Evolutionary conservation across 1,284 basidiomycete genomes (phyloP).

Genomic region (Athelia psychrophila): DNA sequence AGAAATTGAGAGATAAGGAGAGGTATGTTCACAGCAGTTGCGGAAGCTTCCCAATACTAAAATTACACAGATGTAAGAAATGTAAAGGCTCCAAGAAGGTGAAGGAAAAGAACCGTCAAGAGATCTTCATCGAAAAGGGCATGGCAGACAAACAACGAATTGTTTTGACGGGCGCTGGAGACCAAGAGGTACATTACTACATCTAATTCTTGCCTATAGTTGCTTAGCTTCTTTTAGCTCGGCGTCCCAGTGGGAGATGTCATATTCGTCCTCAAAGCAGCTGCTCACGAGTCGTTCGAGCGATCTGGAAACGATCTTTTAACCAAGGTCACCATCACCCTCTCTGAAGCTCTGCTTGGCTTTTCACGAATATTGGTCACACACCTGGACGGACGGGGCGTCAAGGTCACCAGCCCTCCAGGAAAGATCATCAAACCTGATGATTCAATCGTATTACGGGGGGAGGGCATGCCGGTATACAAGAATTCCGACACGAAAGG

Average conservation of each 20-base stretch:
- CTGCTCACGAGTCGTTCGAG: conserved; percentile 76
- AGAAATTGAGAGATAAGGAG: conserved; percentile 86
- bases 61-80: conserved; percentile 78
- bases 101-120: conserved; percentile 86
- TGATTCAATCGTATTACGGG: conserved; percentile 70
- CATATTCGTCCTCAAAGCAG: conserved; percentile 76
- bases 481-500: conserved; percentile 70
- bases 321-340: conserved; percentile 74
- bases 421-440: conserved; percentile 77
- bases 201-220: neutral
- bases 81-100: conserved; percentile 88
- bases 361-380: conserved; percentile 85
- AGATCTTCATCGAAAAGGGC: conserved; percentile 86
- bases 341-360: conserved; percentile 91
- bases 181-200: conserved; percentile 67
- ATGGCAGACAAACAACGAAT: conserved; percentile 86
- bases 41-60: conserved; percentile 5
- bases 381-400: conserved; percentile 87
- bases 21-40: conserved; percentile 41
- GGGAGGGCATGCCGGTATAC: conserved; percentile 85
- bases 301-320: conserved; percentile 78
- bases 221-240: conserved; percentile 48
- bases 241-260: conserved; percentile 84
- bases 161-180: conserved; percentile 86
- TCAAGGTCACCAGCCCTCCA: conserved; percentile 69